These are phyloP conservation scores for Hypoxylon fuscum DNA, from an alignment of 495 filamentous ascomycete species.

Conservation along the genomic window DNA sequence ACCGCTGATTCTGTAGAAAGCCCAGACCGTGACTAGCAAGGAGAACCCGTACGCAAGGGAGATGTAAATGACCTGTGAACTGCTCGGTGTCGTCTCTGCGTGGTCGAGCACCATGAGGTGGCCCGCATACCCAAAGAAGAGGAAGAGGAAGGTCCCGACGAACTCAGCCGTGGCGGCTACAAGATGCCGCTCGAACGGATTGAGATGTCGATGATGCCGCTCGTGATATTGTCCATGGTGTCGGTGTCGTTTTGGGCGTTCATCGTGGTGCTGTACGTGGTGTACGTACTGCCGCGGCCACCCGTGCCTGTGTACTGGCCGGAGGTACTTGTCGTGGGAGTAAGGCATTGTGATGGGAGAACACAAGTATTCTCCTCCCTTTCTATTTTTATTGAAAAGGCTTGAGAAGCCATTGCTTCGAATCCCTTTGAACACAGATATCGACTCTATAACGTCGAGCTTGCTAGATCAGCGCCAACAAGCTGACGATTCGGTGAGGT, in stretches of 20 bases:
- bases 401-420: too few relatives aligned
- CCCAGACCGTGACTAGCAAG: constrained; percentile 71
- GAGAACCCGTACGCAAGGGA: constrained; percentile 64
- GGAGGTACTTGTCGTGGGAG: constrained; percentile 9
- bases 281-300: background rate
- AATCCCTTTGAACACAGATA: background rate
- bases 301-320: background rate
- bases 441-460: background rate
- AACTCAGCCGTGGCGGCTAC: constrained; percentile 54
- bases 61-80: constrained; percentile 38
- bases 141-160: constrained; percentile 61
- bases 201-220: constrained; percentile 20
- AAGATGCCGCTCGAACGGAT: constrained; percentile 38
- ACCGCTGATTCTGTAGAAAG: constrained; percentile 71
- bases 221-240: too few relatives aligned
- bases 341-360: constrained; percentile 3
- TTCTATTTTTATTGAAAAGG: too few relatives aligned
- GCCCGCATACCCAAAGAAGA: constrained; percentile 60
- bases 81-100: constrained; percentile 32
- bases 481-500: constrained; percentile 10
- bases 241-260: too few relatives aligned
- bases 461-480: background rate
- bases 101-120: constrained; percentile 45
- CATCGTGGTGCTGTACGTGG: background rate
- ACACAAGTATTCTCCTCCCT: too few relatives aligned